Evolutionary conservation across 805 yeast genomes (phyloP), one percentile per base, ranked within the genome.

Genomic region (Suhomyces faveliae): DNA sequence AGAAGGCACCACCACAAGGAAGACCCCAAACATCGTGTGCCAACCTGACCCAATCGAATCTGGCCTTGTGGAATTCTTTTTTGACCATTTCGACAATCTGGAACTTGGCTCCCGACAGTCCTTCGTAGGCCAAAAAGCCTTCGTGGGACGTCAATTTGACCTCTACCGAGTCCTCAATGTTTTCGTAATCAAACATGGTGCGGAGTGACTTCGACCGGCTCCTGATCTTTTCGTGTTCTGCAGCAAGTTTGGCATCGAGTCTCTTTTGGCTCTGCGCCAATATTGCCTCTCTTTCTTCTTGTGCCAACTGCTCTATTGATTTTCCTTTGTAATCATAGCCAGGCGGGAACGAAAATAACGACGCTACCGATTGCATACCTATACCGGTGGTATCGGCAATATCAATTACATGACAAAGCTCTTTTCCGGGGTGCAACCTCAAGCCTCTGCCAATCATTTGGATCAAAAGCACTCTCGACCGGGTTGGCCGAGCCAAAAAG

Each of bases 361-460:
- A 74, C 6, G 51, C 49, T 4, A 48, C 48, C 8, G 54, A 51
- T 13, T 42, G 45, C 3, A 84, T 69, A 3, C 85, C 85, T 0
- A 71, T 68, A n/a, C 68, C 70, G 11, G 70, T 71, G 0, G 84
- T 75, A 9, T 83, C 87, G n/a, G 83, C 87, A 64, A 89, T 80
- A 61, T 90, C 96, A 0, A 89, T 75, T 5, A 91, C 75, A 56
- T 84, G 85, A 58, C 97, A 89, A 50, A 73, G 69, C 2, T 73
- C 63, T 59, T 91, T 91, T 0, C 76, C 79, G 2, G 74, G 68
- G 56, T 81, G 82, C 11, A 80, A 54, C 30, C 98, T 68, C 35
- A 91, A 67, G 0, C 97, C 98, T 47, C 98, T 73, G 0, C 98
- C 98, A 15, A 91, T 77, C 96, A 91, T 91, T 61, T 91, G 98